These are phyloP conservation scores for Pseudozyma tsukubaensis DNA, from an alignment of 1,284 basidiomycete genomes.

Conservation along the genomic window DNA sequence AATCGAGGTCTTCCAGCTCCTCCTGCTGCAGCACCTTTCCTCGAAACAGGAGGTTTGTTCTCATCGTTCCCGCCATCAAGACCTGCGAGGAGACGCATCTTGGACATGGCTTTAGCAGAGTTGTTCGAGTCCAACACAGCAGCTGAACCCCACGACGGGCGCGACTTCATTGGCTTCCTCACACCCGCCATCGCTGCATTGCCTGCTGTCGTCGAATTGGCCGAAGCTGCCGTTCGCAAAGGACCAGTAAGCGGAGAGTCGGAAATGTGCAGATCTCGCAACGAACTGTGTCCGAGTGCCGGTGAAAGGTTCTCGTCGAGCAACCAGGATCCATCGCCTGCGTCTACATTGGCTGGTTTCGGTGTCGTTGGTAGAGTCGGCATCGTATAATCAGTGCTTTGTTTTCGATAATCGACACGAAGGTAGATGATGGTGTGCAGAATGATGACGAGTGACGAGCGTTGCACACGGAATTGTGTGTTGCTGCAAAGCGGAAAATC, in stretches of 20 bases:
- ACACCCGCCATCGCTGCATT: conserved; percentile 10
- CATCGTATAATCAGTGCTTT: no score
- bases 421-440: background rate
- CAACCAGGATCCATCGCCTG: conserved; percentile 40
- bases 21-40: conserved; percentile 9
- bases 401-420: background rate
- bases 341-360: conserved; percentile 21
- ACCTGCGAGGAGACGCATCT: conserved; percentile 43
- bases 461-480: no score
- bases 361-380: conserved; percentile 41
- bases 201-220: conserved; percentile 4
- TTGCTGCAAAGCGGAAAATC: no score
- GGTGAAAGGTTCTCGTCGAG: conserved; percentile 44
- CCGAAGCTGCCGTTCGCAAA: conserved; percentile 15
- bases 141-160: conserved; percentile 46
- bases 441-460: no score
- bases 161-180: conserved; percentile 36
- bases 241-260: conserved; percentile 38
- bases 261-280: conserved; percentile 43
- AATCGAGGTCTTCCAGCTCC: conserved; percentile 35
- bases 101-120: conserved; percentile 35
- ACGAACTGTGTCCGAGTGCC: conserved; percentile 29
- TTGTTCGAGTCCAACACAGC: conserved; percentile 34
- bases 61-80: conserved; percentile 43
- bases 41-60: conserved; percentile 43